Conservation (phyloP, 2,329 filamentous ascomycete species). For the Alternaria angustiovoidea region DNA sequence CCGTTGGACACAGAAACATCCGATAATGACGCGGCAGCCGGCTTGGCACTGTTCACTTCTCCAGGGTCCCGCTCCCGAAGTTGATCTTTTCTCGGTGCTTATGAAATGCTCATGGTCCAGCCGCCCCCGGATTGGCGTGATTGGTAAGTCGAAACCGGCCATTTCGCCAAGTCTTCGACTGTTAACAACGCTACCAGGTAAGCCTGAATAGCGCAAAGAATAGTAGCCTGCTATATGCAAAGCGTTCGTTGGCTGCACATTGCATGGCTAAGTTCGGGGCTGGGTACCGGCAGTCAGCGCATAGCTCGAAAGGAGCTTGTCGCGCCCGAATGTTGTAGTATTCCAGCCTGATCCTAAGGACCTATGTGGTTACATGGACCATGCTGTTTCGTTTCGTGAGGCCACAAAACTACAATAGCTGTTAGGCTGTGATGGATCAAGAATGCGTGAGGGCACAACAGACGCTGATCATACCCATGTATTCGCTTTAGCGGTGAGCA, state of each 20-base stretch:
- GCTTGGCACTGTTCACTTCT: neutral
- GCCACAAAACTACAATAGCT: neutral
- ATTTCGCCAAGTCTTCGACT: conserved; percentile 1
- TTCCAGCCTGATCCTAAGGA: neutral
- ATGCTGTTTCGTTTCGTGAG: neutral
- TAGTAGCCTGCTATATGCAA: neutral
- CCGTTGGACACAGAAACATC: neutral
- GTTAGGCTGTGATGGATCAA: neutral
- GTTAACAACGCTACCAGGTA: neutral
- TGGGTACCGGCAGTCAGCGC: neutral
- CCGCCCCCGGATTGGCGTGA: neutral
- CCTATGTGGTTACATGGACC: neutral
- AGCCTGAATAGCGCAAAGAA: neutral
- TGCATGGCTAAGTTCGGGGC: neutral
- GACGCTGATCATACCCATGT: neutral
- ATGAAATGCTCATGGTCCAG: neutral
- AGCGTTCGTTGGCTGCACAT: neutral
- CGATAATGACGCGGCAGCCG: neutral
- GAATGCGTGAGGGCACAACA: neutral
- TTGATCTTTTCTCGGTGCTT: conserved; percentile 4
- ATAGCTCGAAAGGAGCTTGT: neutral
- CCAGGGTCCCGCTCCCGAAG: neutral
- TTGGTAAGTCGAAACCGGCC: neutral
- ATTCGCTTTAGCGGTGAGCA: neutral
- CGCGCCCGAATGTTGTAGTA: neutral